Conservation (phyloP, 1,284 basidiomycete genomes). For the Golubevia sp. region DNA sequence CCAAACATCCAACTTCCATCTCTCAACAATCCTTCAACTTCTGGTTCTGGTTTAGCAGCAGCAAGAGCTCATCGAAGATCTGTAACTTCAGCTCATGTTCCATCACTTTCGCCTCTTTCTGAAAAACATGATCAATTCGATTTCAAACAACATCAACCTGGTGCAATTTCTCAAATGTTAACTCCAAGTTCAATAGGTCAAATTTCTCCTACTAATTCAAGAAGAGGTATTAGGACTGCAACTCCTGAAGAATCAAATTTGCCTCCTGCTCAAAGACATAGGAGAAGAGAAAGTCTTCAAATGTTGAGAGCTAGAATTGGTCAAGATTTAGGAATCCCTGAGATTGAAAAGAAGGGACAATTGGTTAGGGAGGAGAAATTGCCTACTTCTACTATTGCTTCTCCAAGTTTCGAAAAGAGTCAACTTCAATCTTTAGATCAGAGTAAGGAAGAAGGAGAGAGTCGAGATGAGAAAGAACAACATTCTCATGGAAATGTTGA, state of each 20-base stretch:
- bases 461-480: neutral
- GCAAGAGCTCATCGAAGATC: conserved; percentile 13
- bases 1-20: too few relatives aligned
- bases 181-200: neutral
- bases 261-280: conserved; percentile 16
- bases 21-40: too few relatives aligned
- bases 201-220: neutral
- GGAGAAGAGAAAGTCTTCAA: conserved; percentile 12
- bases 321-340: conserved; percentile 1
- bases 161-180: conserved; percentile 2
- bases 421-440: neutral
- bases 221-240: neutral
- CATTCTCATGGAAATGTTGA: neutral
- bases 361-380: neutral
- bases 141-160: conserved; percentile 9
- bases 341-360: neutral
- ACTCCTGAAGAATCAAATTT: conserved; percentile 4
- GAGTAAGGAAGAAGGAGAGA: conserved; percentile 5
- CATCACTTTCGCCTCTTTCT: conserved; percentile 10
- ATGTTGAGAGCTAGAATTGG: conserved; percentile 25
- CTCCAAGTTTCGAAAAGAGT: conserved; percentile 6
- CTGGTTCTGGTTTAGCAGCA: too few relatives aligned
- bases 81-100: conserved; percentile 10
- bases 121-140: neutral
- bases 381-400: neutral